Evolutionary conservation across 169 alveolate species (phyloP).

Genomic region (Cryptosporidium sp.): DNA sequence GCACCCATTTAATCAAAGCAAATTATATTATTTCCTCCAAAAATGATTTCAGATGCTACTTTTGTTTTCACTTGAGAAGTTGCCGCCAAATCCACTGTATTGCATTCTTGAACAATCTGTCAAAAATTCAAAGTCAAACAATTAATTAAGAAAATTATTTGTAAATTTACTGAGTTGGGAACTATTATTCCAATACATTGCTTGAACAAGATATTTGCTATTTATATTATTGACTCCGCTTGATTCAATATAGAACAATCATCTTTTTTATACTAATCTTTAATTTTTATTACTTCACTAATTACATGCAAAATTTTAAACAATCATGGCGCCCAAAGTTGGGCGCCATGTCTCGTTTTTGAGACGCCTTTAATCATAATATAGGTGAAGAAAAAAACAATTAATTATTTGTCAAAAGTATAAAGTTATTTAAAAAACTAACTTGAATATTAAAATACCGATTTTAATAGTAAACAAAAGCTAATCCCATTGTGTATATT

Average conservation of each 20-base stretch:
- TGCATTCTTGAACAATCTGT: constrained; percentile 7
- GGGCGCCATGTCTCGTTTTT: constrained; percentile 70
- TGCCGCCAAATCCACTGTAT: neutral
- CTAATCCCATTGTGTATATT: no score
- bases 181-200: no score
- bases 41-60: neutral
- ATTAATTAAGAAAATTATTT: neutral
- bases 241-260: no score
- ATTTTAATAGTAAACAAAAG: neutral
- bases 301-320: constrained; percentile 49
- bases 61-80: neutral
- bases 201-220: no score
- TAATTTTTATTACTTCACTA: neutral
- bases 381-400: neutral
- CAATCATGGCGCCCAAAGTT: neutral
- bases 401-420: neutral
- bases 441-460: no score
- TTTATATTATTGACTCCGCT: neutral
- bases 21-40: neutral
- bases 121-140: neutral
- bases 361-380: constrained; percentile 33
- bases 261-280: neutral
- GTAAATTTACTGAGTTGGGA: no score
- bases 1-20: neutral
- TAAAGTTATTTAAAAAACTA: no score